Evolutionary conservation across 306 rosid genomes (phyloP), one percentile per base, ranked within the genome.

Genomic region (Oxytropis ochrocephala): DNA sequence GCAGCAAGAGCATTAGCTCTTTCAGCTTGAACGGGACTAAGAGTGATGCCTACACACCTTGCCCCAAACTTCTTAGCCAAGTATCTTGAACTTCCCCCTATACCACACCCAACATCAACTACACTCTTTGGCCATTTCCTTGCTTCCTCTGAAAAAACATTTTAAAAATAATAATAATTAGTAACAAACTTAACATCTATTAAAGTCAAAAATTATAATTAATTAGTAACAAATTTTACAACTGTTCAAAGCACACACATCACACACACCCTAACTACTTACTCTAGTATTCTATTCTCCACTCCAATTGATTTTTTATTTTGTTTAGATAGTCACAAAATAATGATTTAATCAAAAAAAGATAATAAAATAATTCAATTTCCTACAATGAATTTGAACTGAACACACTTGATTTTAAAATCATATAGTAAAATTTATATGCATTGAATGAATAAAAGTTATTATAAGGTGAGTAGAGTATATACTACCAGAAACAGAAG

Each of bases 61-160:
- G 94, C 92, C 14, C 88, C 96, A 43, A 67, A 90, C 54, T 85
- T 86, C 44, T 51, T 51, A 11, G 98, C 90, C 39, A 94, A 7
- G 70, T 90, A 90, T 64, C 98, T 80, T 1, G 98, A 90, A 48
- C 98, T 93, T 2, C 98, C 98, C 5, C 98, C 98, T 39, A 93
- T 93, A 69, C 98, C 98, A 75, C 98, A 93, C 33, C 98, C 98
- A 16, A 90, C 98, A 38, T 93, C 98, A 18, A 93, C 90, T 42
- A 85, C 71, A 11, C 65, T 78, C 83, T 75, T 76, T 1, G 87
- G 89, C 69, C 81, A 50, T 48, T 70, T 75, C 1, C 19, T 8
- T 58, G 64, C 44, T 2, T 33, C 75, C 47, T 79, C 84, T 61
- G 32, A 9, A 3, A 11, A 35, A 0, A 6, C 44, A 47, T 38